phyloP scores from a whole-genome alignment of 768 basidiomycete genomes.

The Lentinula edodes region DNA sequence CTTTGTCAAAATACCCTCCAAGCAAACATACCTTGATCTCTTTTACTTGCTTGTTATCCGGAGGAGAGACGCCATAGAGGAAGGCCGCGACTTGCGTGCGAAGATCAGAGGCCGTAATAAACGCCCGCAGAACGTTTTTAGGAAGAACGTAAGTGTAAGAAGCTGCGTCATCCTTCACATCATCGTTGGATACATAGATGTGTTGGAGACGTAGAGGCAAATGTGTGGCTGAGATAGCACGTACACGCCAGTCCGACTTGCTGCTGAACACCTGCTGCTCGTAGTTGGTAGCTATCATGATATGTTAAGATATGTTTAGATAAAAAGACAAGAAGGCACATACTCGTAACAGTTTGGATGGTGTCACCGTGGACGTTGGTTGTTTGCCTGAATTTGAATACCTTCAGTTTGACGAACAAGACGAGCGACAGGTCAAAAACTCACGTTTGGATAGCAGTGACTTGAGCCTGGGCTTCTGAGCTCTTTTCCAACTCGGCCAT shows the following conservation, averaged over 20 bases:
- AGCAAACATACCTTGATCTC: conserved; percentile 74
- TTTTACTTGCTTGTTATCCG: conserved; percentile 97
- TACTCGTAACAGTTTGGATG: conserved; percentile 91
- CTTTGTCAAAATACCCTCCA: background rate
- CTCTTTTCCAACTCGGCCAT: conserved; percentile 99
- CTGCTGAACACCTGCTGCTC: conserved; percentile 98
- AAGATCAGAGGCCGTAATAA: conserved; percentile 89
- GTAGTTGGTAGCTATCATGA: conserved; percentile 76
- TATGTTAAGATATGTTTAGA: background rate
- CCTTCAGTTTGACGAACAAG: background rate
- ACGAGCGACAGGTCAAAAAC: conserved; percentile 12
- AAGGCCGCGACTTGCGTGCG: conserved; percentile 95
- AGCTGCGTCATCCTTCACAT: conserved; percentile 96
- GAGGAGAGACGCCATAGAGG: conserved; percentile 88
- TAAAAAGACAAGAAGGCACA: conserved; percentile 16
- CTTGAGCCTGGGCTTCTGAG: conserved; percentile 88
- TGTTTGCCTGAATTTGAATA: conserved; percentile 57
- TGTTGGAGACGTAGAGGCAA: conserved; percentile 94
- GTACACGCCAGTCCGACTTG: conserved; percentile 99
- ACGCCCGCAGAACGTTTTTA: conserved; percentile 93
- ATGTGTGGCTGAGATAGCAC: conserved; percentile 96
- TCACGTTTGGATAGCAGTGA: conserved; percentile 91
- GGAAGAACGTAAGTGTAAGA: conserved; percentile 95
- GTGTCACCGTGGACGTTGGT: conserved; percentile 97
- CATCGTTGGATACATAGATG: conserved; percentile 98